Conservation (phyloP, 805 yeast genomes). For the Monosporozyma yasuniensis region DNA sequence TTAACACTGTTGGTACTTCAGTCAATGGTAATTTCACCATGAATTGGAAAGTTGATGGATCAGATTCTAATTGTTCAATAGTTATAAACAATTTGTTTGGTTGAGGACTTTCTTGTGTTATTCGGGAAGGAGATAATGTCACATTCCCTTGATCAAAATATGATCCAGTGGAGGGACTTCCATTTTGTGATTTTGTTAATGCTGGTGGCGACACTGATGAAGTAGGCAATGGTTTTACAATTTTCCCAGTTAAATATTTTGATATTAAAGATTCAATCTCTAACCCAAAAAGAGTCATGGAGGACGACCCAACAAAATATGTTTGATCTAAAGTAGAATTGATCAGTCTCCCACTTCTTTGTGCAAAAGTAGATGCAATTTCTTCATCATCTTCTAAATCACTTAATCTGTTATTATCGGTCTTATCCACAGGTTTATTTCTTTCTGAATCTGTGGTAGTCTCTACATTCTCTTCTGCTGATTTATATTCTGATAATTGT, state of each 20-base stretch:
- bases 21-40: background rate
- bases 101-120: background rate
- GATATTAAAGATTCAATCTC: conserved; percentile 64
- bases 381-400: conserved; percentile 12
- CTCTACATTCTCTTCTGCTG: background rate
- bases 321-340: conserved; percentile 70
- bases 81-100: background rate
- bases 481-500: background rate
- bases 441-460: background rate
- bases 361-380: conserved; percentile 62
- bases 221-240: conserved; percentile 12
- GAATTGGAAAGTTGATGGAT: background rate
- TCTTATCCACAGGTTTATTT: background rate
- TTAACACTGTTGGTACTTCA: background rate
- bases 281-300: conserved; percentile 73
- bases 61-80: background rate
- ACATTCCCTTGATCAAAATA: background rate
- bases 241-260: conserved; percentile 18
- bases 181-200: background rate
- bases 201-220: background rate
- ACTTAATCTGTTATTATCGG: background rate
- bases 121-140: background rate
- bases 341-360: conserved; percentile 60
- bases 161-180: background rate
- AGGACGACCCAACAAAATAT: conserved; percentile 70